Evolutionary conservation across 305 asterid species (phyloP), one percentile per base, ranked within the genome.

Genomic region (Solanum hybrid): DNA sequence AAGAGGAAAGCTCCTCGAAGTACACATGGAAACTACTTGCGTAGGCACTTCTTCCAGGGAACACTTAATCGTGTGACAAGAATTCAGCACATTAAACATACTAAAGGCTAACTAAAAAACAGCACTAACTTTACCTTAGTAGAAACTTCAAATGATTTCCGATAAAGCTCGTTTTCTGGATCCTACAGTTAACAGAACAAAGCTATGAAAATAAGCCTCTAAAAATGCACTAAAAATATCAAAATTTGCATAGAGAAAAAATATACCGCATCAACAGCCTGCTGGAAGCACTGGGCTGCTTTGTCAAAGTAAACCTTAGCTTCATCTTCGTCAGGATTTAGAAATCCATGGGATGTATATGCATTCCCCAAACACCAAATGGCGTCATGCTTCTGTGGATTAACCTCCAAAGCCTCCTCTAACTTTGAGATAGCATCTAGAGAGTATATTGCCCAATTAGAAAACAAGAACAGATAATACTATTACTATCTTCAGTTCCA

Each of bases 291-390:
- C 71, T 20, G 61, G 75, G 95, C 57, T 12, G 99, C 96, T 90
- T 90, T 94, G 61, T 95, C 98, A 67, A 97, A 97, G 90, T 84
- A 92, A 91, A 42, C 90, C 89, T 51, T 94, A 34, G 99, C 99
- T 86, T 95, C 97, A n/a, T 92, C 97, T 84, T 92, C 92, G 79
- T 96, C 97, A 6, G 99, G 98, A 91, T 92, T 95, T 92, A 95
- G 89, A 91, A 97, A 97, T 36, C 96, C 99, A 89, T 91, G 91
- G 46, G 99, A 94, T 28, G 99, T 97, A 84, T 96, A 92, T 64
- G 99, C 99, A 92, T 97, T 97, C 37, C 99, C 99, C 82, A 96
- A 94, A 92, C 97, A 96, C 99, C 99, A 97, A 61, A 96, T 92
- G 3, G 98, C 94, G 42, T 97, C 99, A 31, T 94, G 97, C 93